Base-by-base conservation (phyloP, 768 basidiomycete genomes). In the Fibroporia radiculosa region DNA sequence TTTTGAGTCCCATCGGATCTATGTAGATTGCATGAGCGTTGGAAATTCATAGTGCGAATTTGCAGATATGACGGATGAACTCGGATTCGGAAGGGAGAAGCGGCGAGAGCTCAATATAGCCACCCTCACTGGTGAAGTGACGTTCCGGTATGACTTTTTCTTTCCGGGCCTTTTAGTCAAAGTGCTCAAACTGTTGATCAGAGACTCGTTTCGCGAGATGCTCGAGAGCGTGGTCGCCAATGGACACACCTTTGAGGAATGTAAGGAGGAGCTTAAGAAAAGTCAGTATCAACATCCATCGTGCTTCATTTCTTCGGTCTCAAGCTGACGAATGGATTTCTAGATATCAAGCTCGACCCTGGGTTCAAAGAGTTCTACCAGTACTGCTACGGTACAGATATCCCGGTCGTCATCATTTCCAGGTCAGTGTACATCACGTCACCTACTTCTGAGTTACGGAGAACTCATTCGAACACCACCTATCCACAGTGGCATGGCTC, bases 351-450 rank as follows among this genome's bases (percentile, higher is more conserved):
- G 47, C 75, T 95, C 32, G 93, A 97, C 65, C 65, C 78, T 1
- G 92, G 93, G 14, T 99, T 99, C 72, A 83, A 82, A 59, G 74
- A 78, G 2, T 98, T 97, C 64, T 82, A 85, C 63, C 64, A 69
- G 14, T 98, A 84, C 80, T 93, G 90, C 66, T 84, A 86, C 56
- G 65, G 63, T 1, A 70, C 79, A 36, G 82, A 83, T 52, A 76
- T 98, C 36, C 96, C 96, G 11, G 74, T 96, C 49, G 83, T 95
- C 49, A 89, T 97, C 59, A 90, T 96, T 33, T 96, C 93, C 4
- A 91, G 87, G 89, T 87, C 51, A 38, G 67, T 36, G 16, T 28
- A 20, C 28, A 40, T 37, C 26, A 11, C 28, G 29, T 42, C 36
- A 1, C 19, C 18, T 26, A n/a, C 13, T 12, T 45, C 19, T 20